Percentiles rank a stretch among this genome's conserved stretches.
Evolutionary conservation across 169 alveolate genomes (phyloP).

Genomic region (Cryptosporidium baileyi): DNA sequence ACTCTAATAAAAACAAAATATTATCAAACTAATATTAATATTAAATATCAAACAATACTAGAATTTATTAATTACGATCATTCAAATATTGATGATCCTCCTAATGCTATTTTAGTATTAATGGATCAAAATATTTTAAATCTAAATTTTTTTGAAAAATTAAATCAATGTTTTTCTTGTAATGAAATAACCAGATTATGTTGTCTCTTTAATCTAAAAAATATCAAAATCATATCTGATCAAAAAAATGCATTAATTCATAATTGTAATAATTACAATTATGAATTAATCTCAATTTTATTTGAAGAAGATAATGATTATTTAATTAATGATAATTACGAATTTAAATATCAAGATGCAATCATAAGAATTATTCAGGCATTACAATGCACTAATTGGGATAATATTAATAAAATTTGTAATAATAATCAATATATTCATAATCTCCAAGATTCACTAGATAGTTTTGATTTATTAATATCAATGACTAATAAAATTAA

Average conservation of each 20-base stretch:
- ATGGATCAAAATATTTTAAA: too few relatives aligned
- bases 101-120: too few relatives aligned
- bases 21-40: too few relatives aligned
- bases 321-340: neutral
- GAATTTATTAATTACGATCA: too few relatives aligned
- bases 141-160: too few relatives aligned
- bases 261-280: neutral
- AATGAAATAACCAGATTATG: slow-evolving; percentile 28
- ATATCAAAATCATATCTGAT: neutral
- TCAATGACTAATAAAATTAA: neutral
- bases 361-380: slow-evolving; percentile 16
- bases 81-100: too few relatives aligned
- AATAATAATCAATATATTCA: neutral
- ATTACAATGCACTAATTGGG: slow-evolving; percentile 42
- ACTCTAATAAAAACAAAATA: too few relatives aligned
- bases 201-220: neutral
- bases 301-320: neutral
- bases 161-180: too few relatives aligned
- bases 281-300: neutral
- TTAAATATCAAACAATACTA: too few relatives aligned
- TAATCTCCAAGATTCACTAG: neutral
- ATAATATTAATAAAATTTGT: neutral
- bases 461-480: neutral
- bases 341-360: neutral
- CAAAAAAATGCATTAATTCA: neutral